Evolutionary conservation across 192 early-diverging fungal genomes (phyloP).

Genomic region (Backusella morwellensis): DNA sequence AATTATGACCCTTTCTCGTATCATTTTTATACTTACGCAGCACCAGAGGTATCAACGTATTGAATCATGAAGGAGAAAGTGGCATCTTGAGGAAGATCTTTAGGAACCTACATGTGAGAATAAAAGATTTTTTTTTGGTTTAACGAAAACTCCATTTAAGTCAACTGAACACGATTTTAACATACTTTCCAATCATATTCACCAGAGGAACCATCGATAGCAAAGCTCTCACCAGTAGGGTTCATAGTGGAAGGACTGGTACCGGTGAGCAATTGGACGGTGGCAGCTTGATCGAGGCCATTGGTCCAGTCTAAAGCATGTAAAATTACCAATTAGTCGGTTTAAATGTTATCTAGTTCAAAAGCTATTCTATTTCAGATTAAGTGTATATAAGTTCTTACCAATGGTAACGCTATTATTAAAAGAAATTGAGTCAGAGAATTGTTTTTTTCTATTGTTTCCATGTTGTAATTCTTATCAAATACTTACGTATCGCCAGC

Average conservation of each 20-base stretch:
- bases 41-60: neutral
- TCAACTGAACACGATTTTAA: neutral
- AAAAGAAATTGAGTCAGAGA: neutral
- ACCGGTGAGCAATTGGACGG: neutral
- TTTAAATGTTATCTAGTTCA: neutral
- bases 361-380: neutral
- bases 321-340: neutral
- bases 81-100: constrained; percentile 6
- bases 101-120: constrained; percentile 15
- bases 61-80: constrained; percentile 22
- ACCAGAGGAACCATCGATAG: neutral
- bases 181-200: constrained; percentile 3
- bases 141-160: neutral
- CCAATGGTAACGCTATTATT: constrained; percentile 1
- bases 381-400: neutral
- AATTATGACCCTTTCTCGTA: neutral
- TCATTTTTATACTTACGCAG: constrained; percentile 18
- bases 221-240: neutral
- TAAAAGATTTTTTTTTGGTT: neutral
- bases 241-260: constrained; percentile 7
- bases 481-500: constrained; percentile 24
- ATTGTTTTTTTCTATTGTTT: neutral
- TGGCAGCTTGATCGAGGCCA: constrained; percentile 11
- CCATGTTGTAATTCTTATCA: neutral
- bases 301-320: constrained; percentile 7